Base-by-base conservation (phyloP, 176 grass and related monocot species). In the Cenchrus americanus region DNA sequence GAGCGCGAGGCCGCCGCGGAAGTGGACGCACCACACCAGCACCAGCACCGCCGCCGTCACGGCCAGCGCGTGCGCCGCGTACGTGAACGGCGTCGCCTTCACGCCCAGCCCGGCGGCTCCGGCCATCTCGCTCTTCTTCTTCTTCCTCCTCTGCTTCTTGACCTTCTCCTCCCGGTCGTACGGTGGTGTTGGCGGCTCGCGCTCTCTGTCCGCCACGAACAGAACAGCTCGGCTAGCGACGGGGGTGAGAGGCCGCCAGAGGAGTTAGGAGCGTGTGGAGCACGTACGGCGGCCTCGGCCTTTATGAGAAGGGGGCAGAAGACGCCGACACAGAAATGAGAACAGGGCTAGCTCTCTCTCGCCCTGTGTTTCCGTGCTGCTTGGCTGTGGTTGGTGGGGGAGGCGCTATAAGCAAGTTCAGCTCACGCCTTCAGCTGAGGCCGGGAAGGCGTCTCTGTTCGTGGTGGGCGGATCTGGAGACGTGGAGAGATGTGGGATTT, bases 1-100 rank as follows among this genome's bases (percentile, higher is more conserved):
- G 75, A 98, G 73, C 44, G 93, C 93, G 62, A 98, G 87, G 53
- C 96, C 96, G 27, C 96, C 96, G 50, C 89, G 91, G 93, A 96
- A 99, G 82, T 83, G 65, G 86, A 96, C 68, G 87, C 91, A 90
- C 93, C 96, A 99, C 40, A 96, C 89, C 52, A 96, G 89, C 62
- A 99, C 91, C 87, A 96, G 62, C 83, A 62, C 89, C 48, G 93
- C 96, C 67, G 91, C 52, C 80, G 42, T 80, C 48, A 34, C 85
- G 8, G 69, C 90, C 68, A 97, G 95, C 24, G 67, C 86, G 84
- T 94, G 95, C 49, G 95, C 61, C 32, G 63, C 90, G 83, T 92
- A 97, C 15, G 86, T 91, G 86, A 94, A 91, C 66, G 86, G 90
- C 64, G 88, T 78, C 54, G 90, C 90, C 88, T 87, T 91, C 49